Evolutionary conservation across 345 rosid species (phyloP), one percentile per base, ranked within the genome.

Genomic region (Rhizophora apiculata): DNA sequence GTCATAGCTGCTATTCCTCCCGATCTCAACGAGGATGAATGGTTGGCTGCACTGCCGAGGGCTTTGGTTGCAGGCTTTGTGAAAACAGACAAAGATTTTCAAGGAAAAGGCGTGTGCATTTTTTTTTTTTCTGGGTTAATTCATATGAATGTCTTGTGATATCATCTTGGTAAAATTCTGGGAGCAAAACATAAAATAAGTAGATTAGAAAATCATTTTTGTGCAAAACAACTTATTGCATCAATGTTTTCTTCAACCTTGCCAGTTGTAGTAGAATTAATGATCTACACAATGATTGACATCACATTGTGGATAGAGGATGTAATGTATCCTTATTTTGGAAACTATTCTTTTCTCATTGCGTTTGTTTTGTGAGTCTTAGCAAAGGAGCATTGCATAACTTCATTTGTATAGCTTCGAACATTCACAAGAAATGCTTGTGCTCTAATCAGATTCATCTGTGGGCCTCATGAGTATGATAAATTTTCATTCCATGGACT

Each of bases 11-110:
- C 97, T 29, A 79, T 96, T 69, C 98, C 99, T 18, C 79, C 88
- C 20, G 94, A 90, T 81, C 95, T 96, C 70, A 89, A 81, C 69
- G 86, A 91, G 79, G 96, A 96, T 62, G 98, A 96, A 79, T 92
- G 98, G 97, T 81, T 84, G 69, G 88, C 96, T 2, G 97, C 97
- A 46, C 83, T 96, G 69, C 99, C 95, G 18, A 84, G 99, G 84
- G 99, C 99, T 67, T 76, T 90, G 83, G 99, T 96, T 69, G 97
- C 98, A 10, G 99, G 98, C 62, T 96, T 96, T 80, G 99, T 96
- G 11, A 96, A 96, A 86, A 96, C 98, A 6, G 99, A 96, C 79
- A 96, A 96, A 80, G 98, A 96, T 79, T 96, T 96, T 72, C 97
- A 90, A 77, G 77, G 76, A 79, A 85, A 72, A 85, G 96, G 99